Evolutionary conservation across 352 stramenopile genomes (phyloP).

Genomic region (Globisporangium rhizosaccharum): DNA sequence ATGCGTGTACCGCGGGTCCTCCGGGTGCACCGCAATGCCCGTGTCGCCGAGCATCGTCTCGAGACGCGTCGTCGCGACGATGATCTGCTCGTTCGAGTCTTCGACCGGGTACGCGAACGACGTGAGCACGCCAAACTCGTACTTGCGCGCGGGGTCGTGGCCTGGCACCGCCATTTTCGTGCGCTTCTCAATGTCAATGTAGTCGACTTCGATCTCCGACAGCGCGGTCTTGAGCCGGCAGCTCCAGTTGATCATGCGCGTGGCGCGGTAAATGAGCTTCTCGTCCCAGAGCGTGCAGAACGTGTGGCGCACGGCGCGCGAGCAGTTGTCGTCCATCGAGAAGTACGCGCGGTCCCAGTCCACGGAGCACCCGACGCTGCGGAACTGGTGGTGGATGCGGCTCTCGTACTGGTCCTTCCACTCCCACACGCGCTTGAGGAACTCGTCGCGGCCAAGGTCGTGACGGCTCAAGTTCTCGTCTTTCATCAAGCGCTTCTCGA

Average conservation of each 20-base stretch:
- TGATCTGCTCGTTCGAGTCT: conserved; percentile 71
- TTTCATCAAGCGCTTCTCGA: conserved; percentile 87
- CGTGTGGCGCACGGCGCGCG: conserved; percentile 94
- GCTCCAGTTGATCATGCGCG: conserved; percentile 99
- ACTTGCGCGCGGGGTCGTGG: conserved; percentile 94
- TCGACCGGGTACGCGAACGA: conserved; percentile 97
- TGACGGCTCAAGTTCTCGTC: conserved; percentile 78
- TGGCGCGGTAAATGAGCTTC: conserved; percentile 97
- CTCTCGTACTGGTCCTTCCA: conserved; percentile 95
- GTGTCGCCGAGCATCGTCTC: conserved; percentile 99
- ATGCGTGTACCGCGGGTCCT: conserved; percentile 98
- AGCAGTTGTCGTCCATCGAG: conserved; percentile 99
- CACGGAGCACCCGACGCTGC: conserved; percentile 92
- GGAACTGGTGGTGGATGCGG: conserved; percentile 85
- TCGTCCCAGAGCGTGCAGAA: conserved; percentile 92
- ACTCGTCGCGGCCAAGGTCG: conserved; percentile 89
- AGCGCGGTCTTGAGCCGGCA: conserved; percentile 96
- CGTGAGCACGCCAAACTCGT: conserved; percentile 98
- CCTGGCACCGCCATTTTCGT: conserved; percentile 95
- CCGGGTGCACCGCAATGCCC: conserved; percentile 97
- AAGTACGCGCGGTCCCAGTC: conserved; percentile 98
- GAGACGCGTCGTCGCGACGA: conserved; percentile 93
- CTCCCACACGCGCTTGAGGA: conserved; percentile 93
- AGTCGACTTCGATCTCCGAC: conserved; percentile 98
- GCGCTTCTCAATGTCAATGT: conserved; percentile 96